Conservation (phyloP, 805 yeast species). For the Teunomyces barrocoloradensis region DNA sequence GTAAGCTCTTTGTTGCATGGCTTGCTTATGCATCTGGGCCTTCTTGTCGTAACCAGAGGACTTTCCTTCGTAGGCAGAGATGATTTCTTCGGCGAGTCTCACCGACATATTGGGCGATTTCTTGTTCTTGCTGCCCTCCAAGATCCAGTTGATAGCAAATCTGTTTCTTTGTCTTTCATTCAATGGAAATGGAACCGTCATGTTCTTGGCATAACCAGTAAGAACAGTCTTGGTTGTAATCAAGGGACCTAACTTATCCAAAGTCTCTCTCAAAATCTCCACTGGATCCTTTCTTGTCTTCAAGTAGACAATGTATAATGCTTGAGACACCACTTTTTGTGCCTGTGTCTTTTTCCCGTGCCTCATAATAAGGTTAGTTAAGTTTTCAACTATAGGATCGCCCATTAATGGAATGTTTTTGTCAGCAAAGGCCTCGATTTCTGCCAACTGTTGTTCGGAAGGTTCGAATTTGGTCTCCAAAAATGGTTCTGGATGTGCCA, state of each 20-base stretch:
- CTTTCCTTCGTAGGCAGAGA: slow-evolving; percentile 73
- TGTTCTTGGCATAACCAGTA: slow-evolving; percentile 83
- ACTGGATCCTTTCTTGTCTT: slow-evolving; percentile 79
- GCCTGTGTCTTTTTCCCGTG: slow-evolving; percentile 87
- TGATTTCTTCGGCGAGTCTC: slow-evolving; percentile 85
- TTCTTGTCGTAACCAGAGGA: slow-evolving; percentile 83
- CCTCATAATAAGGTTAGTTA: slow-evolving; percentile 87
- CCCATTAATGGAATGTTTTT: slow-evolving; percentile 57
- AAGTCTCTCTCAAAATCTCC: slow-evolving; percentile 62
- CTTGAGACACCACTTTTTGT: slow-evolving; percentile 66
- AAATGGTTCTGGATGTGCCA: slow-evolving; percentile 36
- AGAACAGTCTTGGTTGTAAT: slow-evolving; percentile 72
- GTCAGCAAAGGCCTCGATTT: slow-evolving; percentile 48
- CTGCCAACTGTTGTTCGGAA: slow-evolving; percentile 59
- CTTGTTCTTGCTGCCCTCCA: slow-evolving; percentile 79
- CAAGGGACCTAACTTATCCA: slow-evolving; percentile 83
- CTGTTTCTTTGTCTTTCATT: slow-evolving; percentile 79
- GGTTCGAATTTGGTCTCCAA: slow-evolving; percentile 50
- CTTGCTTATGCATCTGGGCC: slow-evolving; percentile 77
- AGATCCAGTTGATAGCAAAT: slow-evolving; percentile 86
- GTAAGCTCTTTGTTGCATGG: slow-evolving; percentile 85
- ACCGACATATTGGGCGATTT: slow-evolving; percentile 80
- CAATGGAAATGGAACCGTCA: slow-evolving; percentile 79
- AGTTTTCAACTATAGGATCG: slow-evolving; percentile 72
- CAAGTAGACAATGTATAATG: slow-evolving; percentile 75